Evolutionary conservation across 164 flowering plant species (phyloP).

Genomic region (Umbellularia californica): DNA sequence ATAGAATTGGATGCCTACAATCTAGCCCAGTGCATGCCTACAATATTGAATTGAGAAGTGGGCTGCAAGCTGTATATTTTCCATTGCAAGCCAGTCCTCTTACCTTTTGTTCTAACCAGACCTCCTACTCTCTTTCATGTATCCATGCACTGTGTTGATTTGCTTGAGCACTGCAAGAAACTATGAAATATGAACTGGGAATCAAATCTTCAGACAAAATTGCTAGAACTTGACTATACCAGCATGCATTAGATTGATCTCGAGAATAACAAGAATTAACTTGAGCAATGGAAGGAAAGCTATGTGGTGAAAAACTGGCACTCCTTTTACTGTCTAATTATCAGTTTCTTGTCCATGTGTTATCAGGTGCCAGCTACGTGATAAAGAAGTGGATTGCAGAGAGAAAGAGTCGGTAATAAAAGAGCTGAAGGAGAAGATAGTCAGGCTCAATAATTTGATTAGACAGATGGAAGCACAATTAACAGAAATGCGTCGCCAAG

Average conservation of each 20-base stretch:
- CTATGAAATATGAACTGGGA: not conserved
- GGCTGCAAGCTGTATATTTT: no score
- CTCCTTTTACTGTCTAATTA: not conserved
- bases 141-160: not conserved
- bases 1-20: no score
- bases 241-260: not conserved
- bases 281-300: no score
- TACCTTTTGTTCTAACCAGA: not conserved
- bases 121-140: not conserved
- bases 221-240: not conserved
- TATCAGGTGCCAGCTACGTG: slow-evolving; percentile 68
- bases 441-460: slow-evolving; percentile 41
- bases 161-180: not conserved
- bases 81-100: not conserved
- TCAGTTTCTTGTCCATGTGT: not conserved
- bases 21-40: no score
- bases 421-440: slow-evolving; percentile 74
- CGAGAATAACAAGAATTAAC: not conserved
- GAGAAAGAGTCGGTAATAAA: slow-evolving; percentile 69
- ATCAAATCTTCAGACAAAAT: not conserved
- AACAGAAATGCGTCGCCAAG: slow-evolving; percentile 46
- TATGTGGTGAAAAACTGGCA: not conserved
- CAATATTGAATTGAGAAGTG: no score
- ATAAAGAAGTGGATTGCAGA: slow-evolving; percentile 68
- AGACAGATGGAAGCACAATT: slow-evolving; percentile 52